phyloP scores from a whole-genome alignment of 139 green algal species.

The Pseudopediastrum boryanum region DNA sequence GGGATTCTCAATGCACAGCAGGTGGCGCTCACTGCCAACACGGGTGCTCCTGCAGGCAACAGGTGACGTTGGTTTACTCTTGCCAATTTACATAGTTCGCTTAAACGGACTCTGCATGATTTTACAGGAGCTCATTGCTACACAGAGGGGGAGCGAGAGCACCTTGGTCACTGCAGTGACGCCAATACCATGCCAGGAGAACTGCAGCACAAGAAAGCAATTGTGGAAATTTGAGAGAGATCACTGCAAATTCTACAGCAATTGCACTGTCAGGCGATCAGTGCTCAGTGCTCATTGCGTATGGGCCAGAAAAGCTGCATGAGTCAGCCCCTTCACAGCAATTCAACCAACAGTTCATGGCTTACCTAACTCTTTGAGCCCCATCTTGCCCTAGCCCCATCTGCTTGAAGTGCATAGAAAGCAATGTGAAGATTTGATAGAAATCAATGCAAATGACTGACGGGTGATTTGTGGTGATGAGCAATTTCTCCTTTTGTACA shows the following conservation, averaged over 20 bases:
- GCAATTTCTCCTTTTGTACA: too few species aligned
- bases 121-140: slow-evolving; percentile 42
- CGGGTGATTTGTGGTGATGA: too few species aligned
- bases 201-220: slow-evolving; percentile 21
- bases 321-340: too few species aligned
- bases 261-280: neutral
- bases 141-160: slow-evolving; percentile 43
- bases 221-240: neutral
- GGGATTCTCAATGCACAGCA: slow-evolving; percentile 92
- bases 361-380: too few species aligned
- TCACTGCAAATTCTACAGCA: neutral
- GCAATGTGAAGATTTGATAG: too few species aligned
- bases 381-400: too few species aligned
- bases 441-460: too few species aligned
- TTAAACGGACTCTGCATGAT: too few species aligned
- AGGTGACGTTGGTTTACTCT: too few species aligned
- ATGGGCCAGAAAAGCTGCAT: neutral
- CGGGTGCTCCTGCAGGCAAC: slow-evolving; percentile 72
- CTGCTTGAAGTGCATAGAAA: too few species aligned
- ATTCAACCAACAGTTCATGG: too few species aligned
- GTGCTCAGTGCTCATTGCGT: neutral
- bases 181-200: slow-evolving; percentile 62
- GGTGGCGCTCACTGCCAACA: slow-evolving; percentile 88
- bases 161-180: slow-evolving; percentile 52
- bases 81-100: too few species aligned